phyloP scores from a whole-genome alignment of 169 alveolate genomes.

The Perkinsus olseni region DNA sequence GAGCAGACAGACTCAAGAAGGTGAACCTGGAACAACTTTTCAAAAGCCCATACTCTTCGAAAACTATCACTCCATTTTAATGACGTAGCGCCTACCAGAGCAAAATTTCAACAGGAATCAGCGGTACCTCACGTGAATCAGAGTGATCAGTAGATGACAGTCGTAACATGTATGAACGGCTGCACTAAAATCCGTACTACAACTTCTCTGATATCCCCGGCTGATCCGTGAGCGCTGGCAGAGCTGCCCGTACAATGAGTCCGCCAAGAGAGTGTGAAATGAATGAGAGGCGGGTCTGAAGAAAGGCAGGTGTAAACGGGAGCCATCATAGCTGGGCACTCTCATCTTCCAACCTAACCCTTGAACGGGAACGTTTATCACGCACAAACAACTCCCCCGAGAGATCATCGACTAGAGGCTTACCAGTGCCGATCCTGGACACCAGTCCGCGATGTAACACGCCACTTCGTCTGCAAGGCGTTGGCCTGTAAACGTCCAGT shows the following conservation, averaged over 20 bases:
- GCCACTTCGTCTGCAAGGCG: not conserved
- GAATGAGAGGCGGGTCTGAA: constrained; percentile 55
- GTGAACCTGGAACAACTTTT: not conserved
- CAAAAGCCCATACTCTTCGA: not conserved
- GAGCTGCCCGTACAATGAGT: constrained; percentile 79
- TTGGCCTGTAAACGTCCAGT: not conserved
- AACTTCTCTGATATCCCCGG: constrained; percentile 16
- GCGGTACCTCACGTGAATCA: no score
- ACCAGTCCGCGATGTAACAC: constrained; percentile 44
- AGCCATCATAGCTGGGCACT: no score
- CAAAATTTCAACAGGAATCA: no score
- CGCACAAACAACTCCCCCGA: no score
- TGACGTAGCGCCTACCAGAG: no score
- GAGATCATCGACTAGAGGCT: no score
- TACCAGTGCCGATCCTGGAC: constrained; percentile 47
- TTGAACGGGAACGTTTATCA: no score
- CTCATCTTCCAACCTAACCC: no score
- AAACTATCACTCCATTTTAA: no score
- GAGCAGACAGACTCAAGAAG: constrained; percentile 56
- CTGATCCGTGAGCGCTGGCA: constrained; percentile 65
- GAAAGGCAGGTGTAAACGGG: constrained; percentile 11
- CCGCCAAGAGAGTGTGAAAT: constrained; percentile 89
- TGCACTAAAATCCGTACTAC: not conserved
- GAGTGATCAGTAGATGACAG: no score
- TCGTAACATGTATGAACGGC: not conserved